Conservation (phyloP, 805 yeast genomes). For the Kodamaea laetipori region DNA sequence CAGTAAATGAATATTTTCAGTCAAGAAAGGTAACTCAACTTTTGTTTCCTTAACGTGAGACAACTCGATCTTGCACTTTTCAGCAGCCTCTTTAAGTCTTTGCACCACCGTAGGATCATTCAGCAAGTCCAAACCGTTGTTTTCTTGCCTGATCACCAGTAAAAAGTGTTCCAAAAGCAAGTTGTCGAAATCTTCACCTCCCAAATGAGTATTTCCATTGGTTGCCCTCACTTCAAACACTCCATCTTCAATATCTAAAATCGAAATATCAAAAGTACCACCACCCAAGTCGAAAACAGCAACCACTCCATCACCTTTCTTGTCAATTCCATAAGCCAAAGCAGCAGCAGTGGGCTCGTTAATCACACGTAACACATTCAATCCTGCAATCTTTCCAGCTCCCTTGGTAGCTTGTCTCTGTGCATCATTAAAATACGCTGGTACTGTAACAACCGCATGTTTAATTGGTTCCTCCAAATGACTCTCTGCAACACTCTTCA, state of each 20-base stretch:
- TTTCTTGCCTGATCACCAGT: constrained; percentile 54
- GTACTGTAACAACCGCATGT: constrained; percentile 82
- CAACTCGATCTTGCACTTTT: constrained; percentile 71
- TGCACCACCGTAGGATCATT: constrained; percentile 62
- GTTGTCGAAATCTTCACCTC: constrained; percentile 85
- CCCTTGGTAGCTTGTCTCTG: constrained; percentile 84
- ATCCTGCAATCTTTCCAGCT: constrained; percentile 75
- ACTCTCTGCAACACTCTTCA: constrained; percentile 66
- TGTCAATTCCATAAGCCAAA: constrained; percentile 74
- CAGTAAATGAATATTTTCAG: constrained; percentile 61
- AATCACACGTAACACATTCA: constrained; percentile 72
- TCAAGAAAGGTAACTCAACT: constrained; percentile 70
- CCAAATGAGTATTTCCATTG: constrained; percentile 81
- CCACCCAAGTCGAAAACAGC: constrained; percentile 80
- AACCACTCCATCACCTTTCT: constrained; percentile 51
- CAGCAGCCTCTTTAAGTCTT: constrained; percentile 79
- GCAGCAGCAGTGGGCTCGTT: constrained; percentile 91
- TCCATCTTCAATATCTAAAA: constrained; percentile 76
- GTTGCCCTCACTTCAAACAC: constrained; percentile 83
- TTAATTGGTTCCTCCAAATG: constrained; percentile 45
- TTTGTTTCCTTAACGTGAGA: constrained; percentile 64
- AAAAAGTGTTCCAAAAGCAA: constrained; percentile 59
- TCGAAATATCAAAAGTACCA: constrained; percentile 81
- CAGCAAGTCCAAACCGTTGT: constrained; percentile 53
- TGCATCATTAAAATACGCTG: constrained; percentile 80